Conservation (phyloP, 208 protist species). For the Angomonas desouzai region DNA sequence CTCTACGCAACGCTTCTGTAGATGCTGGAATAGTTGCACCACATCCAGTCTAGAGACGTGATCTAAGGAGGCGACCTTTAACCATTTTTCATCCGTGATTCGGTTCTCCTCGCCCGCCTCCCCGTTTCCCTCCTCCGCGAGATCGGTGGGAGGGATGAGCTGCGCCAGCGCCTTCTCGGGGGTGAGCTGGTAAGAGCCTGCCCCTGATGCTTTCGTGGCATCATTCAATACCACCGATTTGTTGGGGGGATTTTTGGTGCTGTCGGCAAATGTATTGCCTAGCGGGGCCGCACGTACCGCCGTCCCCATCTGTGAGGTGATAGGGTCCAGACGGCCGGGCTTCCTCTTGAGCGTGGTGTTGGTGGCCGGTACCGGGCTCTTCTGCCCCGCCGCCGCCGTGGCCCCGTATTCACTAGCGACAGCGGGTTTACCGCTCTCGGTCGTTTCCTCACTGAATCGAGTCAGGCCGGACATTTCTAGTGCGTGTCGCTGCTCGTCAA, state of each 20-base stretch:
- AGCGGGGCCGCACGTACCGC: not conserved
- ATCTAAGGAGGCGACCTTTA: constrained; percentile 45
- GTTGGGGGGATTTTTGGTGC: not conserved
- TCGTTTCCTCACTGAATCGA: not conserved
- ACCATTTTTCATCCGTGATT: constrained; percentile 20
- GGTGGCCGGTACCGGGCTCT: not conserved
- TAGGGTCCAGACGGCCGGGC: constrained; percentile 7
- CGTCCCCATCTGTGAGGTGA: not conserved
- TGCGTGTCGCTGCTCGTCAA: constrained; percentile 23
- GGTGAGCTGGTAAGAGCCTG: constrained; percentile 18
- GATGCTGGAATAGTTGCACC: constrained; percentile 70
- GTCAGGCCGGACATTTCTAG: constrained; percentile 16
- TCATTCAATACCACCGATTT: not conserved
- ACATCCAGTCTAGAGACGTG: constrained; percentile 67
- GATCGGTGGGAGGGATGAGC: constrained; percentile 33
- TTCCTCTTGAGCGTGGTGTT: constrained; percentile 2
- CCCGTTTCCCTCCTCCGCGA: constrained; percentile 9
- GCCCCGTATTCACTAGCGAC: not conserved
- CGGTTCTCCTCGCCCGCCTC: not conserved
- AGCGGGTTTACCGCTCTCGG: not conserved
- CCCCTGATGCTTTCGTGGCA: not conserved
- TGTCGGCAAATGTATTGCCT: not conserved
- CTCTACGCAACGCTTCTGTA: constrained; percentile 46
- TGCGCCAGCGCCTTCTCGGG: constrained; percentile 27
- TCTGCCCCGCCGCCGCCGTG: not conserved